phyloP scores from a whole-genome alignment of 345 rosid genomes.

The Cardamine occulta region DNA sequence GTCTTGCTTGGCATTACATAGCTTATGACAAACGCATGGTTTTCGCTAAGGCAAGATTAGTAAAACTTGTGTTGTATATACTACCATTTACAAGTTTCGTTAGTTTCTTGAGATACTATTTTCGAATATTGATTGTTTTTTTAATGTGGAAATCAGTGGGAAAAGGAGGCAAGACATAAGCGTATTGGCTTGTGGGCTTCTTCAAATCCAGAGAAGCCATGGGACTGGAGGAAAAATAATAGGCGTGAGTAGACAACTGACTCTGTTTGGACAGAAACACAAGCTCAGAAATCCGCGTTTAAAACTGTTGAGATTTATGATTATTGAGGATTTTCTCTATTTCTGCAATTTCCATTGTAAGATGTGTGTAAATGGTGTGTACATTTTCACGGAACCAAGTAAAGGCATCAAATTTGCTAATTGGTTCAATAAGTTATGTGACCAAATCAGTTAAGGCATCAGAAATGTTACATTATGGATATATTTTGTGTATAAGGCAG shows the following conservation, averaged over 20 bases:
- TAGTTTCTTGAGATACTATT: neutral
- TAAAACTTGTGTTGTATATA: neutral
- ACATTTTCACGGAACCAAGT: neutral
- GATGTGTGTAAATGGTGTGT: slow-evolving; percentile 7
- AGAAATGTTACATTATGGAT: too few species aligned
- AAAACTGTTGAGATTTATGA: neutral
- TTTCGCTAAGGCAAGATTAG: slow-evolving; percentile 54
- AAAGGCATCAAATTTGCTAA: neutral
- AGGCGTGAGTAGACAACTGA: slow-evolving; percentile 45
- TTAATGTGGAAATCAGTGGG: slow-evolving; percentile 58
- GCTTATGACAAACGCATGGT: slow-evolving; percentile 63
- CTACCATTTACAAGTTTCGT: neutral
- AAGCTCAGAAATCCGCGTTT: neutral
- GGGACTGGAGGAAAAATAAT: slow-evolving; percentile 83
- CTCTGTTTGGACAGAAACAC: neutral
- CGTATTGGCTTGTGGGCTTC: slow-evolving; percentile 81
- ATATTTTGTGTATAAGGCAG: too few species aligned
- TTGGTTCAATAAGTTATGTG: neutral
- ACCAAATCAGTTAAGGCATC: too few species aligned
- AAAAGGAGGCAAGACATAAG: slow-evolving; percentile 67
- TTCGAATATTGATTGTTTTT: neutral
- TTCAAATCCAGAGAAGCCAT: slow-evolving; percentile 75
- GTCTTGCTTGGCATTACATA: slow-evolving; percentile 81
- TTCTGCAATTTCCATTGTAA: neutral
- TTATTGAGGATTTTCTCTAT: neutral